A percentile compares a stretch with the other conserved stretches of the same genome.
phyloP scores from a whole-genome alignment of 2,329 filamentous ascomycete genomes.

The Cladosporium sp. region DNA sequence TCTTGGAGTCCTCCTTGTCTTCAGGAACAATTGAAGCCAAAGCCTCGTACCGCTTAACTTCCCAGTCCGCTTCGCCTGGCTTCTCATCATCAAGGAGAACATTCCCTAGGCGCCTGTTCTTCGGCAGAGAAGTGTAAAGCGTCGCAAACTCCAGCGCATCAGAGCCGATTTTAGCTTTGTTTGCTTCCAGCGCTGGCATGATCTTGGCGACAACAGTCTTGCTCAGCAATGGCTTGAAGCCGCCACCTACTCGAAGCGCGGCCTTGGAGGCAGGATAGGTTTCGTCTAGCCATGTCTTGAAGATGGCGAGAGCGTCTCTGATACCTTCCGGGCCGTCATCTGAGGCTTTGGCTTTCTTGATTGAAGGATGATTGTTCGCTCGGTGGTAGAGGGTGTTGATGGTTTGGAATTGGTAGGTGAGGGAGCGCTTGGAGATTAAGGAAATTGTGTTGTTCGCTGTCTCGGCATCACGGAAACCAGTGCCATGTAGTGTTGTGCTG shows the following conservation, averaged over 20 bases:
- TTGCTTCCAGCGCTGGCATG: slow-evolving; percentile 25
- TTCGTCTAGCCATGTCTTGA: slow-evolving; percentile 32
- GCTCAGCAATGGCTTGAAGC: slow-evolving; percentile 34
- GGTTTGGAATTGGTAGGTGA: slow-evolving; percentile 37
- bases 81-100: slow-evolving; percentile 32
- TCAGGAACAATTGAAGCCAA: slow-evolving; percentile 28
- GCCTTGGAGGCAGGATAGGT: slow-evolving; percentile 32
- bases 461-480: slow-evolving; percentile 35
- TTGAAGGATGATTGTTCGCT: slow-evolving; percentile 32
- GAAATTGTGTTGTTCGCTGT: slow-evolving; percentile 31
- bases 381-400: slow-evolving; percentile 36
- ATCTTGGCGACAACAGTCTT: slow-evolving; percentile 29
- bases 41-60: slow-evolving; percentile 29
- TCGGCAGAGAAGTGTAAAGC: slow-evolving; percentile 28
- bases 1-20: slow-evolving; percentile 25
- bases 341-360: slow-evolving; percentile 26
- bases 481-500: slow-evolving; percentile 35
- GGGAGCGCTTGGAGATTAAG: slow-evolving; percentile 32
- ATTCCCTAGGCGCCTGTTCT: slow-evolving; percentile 34
- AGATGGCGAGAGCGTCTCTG: slow-evolving; percentile 31
- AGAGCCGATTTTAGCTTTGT: slow-evolving; percentile 15
- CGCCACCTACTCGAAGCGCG: slow-evolving; percentile 25
- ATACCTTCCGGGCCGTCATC: slow-evolving; percentile 24
- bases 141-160: slow-evolving; percentile 29
- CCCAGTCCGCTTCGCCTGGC: slow-evolving; percentile 34